Evolutionary conservation across 352 stramenopile genomes (phyloP), one percentile per base, ranked within the genome.

Genomic region (Hyaloperonospora arabidopsidis): DNA sequence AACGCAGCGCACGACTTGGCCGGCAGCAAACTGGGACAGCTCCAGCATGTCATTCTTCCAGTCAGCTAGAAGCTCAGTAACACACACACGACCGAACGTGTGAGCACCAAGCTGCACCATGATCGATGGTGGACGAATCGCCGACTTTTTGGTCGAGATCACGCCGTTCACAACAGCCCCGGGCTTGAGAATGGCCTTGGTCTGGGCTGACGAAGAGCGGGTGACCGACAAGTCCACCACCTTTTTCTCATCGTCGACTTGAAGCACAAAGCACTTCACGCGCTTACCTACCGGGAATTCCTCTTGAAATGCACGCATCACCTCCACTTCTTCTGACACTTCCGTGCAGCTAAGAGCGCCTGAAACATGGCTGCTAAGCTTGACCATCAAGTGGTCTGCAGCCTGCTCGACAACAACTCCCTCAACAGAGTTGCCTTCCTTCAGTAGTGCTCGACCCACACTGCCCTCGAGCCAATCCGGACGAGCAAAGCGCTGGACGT

Each of bases 51-150:
- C 66, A 43, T 76, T 87, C 35, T 79, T 70, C 83, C 82, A 92
- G 53, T 85, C 62, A 7, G 68, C 15, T 34, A 87, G 39, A 14
- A 94, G 59, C 47, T 95, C 84, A 4, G 84, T 94, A 28, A 90
- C 62, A 52, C 85, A 92, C 19, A 88, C 84, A 47, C 86, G 86
- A 12, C 82, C 86, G 55, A 83, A 91, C 18, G 69, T 73, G 62
- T 91, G 76, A 1, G 76, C 68, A 11, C 67, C 75, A 23, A 94
- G 68, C 61, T 93, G 80, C 52, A 95, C 73, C 84, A 94, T 95
- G 53, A 95, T 64, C 2, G 80, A 85, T 7, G 86, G 86, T 15
- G 86, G 66, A 40, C 85, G 84, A 53, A 91, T 74, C 10, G 66
- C 61, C n/a, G 72, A 71, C 44, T 90, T 72, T 57, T 88, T 91